phyloP scores from a whole-genome alignment of 140 eudicot species.

The Anethum foeniculum region DNA sequence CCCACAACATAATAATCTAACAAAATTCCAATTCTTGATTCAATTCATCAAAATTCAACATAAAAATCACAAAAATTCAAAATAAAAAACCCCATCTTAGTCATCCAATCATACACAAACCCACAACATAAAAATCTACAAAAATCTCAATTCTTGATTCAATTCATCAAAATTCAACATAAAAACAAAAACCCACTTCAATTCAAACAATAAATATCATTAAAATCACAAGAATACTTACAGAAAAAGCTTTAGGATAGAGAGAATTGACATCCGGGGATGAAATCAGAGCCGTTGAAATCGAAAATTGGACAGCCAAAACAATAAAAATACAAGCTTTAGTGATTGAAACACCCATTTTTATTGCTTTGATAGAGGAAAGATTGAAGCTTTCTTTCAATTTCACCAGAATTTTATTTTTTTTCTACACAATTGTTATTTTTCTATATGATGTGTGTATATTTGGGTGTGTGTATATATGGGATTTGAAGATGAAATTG shows the following conservation, averaged over 20 bases:
- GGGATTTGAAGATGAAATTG: not conserved
- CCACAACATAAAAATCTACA: not conserved
- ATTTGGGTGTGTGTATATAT: not conserved
- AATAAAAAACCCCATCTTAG: not conserved
- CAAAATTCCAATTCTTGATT: not conserved
- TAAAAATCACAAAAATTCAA: not conserved
- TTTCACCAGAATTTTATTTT: not conserved
- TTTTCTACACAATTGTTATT: not conserved
- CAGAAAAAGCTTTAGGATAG: slow-evolving; percentile 71
- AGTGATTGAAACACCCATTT: slow-evolving; percentile 2
- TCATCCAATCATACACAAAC: not conserved
- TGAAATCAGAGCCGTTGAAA: slow-evolving; percentile 45
- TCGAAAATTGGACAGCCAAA: slow-evolving; percentile 24
- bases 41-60: not conserved
- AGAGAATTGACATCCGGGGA: slow-evolving; percentile 36
- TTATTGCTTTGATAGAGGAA: not conserved
- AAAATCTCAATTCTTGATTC: not conserved
- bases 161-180: not conserved
- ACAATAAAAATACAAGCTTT: slow-evolving; percentile 1
- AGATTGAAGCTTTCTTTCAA: not conserved
- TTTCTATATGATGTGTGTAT: not conserved
- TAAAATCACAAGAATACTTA: slow-evolving; percentile 17
- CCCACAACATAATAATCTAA: not conserved
- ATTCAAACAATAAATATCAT: not conserved
- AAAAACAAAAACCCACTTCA: not conserved